A percentile compares a stretch with the other conserved stretches of the same genome.
Conservation (phyloP, 2,329 filamentous ascomycete species). For the Aspergillus puulaauensis region DNA sequence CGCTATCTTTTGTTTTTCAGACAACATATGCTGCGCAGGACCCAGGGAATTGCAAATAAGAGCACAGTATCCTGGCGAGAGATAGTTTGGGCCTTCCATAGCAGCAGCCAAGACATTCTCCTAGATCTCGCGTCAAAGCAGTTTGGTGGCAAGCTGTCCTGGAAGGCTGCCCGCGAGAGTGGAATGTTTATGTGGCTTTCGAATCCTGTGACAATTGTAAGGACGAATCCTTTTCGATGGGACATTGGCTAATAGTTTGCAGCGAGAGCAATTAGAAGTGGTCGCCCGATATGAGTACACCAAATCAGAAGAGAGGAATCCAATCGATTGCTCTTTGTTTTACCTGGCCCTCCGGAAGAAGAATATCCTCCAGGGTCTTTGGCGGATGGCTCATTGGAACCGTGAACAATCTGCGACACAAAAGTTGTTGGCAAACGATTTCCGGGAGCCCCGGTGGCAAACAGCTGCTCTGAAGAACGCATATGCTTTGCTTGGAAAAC, state of each 20-base stretch:
- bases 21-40: constrained; percentile 71
- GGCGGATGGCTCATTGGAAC: constrained; percentile 92
- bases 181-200: constrained; percentile 95
- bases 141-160: constrained; percentile 75
- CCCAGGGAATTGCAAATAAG: constrained; percentile 58
- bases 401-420: constrained; percentile 80
- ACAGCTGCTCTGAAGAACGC: constrained; percentile 93
- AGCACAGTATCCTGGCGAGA: constrained; percentile 61
- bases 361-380: constrained; percentile 81
- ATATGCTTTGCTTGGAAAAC: constrained; percentile 87
- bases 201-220: constrained; percentile 72
- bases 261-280: constrained; percentile 80
- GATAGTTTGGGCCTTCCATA: constrained; percentile 47
- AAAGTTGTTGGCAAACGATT: constrained; percentile 83
- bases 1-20: constrained; percentile 86
- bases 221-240: constrained; percentile 28
- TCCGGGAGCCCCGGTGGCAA: constrained; percentile 80
- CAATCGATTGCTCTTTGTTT: constrained; percentile 84
- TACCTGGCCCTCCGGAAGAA: constrained; percentile 93
- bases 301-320: constrained; percentile 81
- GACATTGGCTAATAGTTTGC: constrained; percentile 14
- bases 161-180: constrained; percentile 81
- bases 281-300: constrained; percentile 93
- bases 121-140: constrained; percentile 78
- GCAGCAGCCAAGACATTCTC: constrained; percentile 76